phyloP scores from a whole-genome alignment of 106 monocot species.

The Acorus gramineus region DNA sequence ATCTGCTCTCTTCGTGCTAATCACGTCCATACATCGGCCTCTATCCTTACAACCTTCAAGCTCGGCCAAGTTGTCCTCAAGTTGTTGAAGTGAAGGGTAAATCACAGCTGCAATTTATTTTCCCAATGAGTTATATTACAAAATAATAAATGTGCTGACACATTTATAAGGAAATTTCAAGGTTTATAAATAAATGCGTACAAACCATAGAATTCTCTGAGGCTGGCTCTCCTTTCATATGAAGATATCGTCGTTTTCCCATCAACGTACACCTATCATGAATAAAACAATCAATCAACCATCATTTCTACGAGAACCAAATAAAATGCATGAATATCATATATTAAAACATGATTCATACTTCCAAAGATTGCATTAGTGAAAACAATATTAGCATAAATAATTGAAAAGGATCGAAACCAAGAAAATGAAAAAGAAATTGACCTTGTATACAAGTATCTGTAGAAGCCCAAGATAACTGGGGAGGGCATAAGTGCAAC shows the following conservation, averaged over 20 bases:
- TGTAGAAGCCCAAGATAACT: constrained; percentile 78
- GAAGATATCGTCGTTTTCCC: constrained; percentile 41
- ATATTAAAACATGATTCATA: no score
- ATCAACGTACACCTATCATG: constrained; percentile 60
- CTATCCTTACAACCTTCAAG: constrained; percentile 28
- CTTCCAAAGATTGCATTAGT: no score
- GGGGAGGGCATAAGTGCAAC: constrained; percentile 46
- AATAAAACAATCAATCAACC: neutral
- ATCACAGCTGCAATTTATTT: constrained; percentile 49
- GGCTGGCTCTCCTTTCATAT: constrained; percentile 65
- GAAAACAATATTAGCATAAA: neutral
- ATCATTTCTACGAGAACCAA: neutral
- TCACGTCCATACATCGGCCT: constrained; percentile 18
- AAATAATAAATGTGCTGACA: no score
- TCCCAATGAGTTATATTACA: no score
- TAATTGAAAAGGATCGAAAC: neutral
- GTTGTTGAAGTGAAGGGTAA: constrained; percentile 73
- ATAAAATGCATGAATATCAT: no score
- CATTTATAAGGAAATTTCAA: no score
- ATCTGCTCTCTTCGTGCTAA: constrained; percentile 28
- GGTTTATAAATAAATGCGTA: no score
- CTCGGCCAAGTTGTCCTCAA: constrained; percentile 42
- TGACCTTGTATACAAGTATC: constrained; percentile 77
- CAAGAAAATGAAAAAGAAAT: neutral
- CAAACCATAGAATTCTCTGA: constrained; percentile 73